phyloP scores from a whole-genome alignment of 208 protist species.

The Polymyxa betae region DNA sequence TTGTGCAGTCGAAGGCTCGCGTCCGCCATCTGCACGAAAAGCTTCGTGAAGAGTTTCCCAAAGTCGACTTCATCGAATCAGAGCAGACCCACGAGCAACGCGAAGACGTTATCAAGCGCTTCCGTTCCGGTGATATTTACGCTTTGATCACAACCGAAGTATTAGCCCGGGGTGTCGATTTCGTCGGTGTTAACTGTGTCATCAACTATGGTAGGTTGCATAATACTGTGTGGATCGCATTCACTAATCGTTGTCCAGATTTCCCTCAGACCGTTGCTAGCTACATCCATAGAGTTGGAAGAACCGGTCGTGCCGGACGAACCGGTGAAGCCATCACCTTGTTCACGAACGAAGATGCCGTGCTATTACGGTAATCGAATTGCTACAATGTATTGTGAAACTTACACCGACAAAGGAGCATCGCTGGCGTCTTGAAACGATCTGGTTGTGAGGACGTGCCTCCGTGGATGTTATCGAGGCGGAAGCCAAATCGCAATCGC shows the following conservation, averaged over 20 bases:
- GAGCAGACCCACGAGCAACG: conserved; percentile 23
- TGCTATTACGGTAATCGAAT: neutral
- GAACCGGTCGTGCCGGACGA: conserved; percentile 49
- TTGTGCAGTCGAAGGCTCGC: conserved; percentile 30
- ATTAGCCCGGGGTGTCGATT: conserved; percentile 33
- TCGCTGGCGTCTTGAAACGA: conserved; percentile 48
- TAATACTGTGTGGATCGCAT: neutral
- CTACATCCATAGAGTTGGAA: conserved; percentile 60
- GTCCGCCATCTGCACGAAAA: neutral
- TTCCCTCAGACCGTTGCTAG: conserved; percentile 32
- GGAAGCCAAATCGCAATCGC: neutral
- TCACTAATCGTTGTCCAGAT: neutral
- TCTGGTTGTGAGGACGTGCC: conserved; percentile 38
- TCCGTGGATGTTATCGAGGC: neutral
- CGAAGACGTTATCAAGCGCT: neutral
- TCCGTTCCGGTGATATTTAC: neutral
- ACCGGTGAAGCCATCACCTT: conserved; percentile 31
- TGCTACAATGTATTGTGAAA: neutral
- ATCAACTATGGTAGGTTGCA: conserved; percentile 14
- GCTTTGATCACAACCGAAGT: conserved; percentile 51
- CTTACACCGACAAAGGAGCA: neutral
- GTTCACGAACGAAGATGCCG: conserved; percentile 24
- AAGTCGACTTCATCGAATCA: conserved; percentile 37
- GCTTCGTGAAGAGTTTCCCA: neutral
- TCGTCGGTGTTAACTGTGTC: conserved; percentile 49